phyloP scores from a whole-genome alignment of 257 asterid genomes.

The Salvia miltiorrhiza region DNA sequence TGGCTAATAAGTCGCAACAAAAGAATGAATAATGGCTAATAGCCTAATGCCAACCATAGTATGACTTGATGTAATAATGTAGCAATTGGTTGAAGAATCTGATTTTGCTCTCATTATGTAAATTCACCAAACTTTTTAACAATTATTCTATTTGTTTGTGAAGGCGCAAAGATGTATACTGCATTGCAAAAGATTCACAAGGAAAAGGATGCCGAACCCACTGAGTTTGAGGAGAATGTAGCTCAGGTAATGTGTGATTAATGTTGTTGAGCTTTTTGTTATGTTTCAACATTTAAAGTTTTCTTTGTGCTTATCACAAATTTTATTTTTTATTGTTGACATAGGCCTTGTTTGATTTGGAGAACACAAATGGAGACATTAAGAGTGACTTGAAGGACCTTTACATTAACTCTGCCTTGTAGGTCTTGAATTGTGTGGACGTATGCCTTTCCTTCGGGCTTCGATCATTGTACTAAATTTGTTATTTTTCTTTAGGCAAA shows the following conservation, averaged over 20 bases:
- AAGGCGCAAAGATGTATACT: slow-evolving; percentile 46
- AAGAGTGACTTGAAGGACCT: slow-evolving; percentile 60
- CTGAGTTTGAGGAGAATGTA: slow-evolving; percentile 59
- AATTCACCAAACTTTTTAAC: not conserved
- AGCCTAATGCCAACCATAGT: too few relatives aligned
- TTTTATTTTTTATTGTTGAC: not conserved
- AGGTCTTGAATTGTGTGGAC: slow-evolving; percentile 11
- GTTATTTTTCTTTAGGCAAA: slow-evolving; percentile 46
- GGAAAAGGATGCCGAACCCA: slow-evolving; percentile 60
- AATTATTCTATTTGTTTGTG: not conserved
- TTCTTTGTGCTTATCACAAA: not conserved
- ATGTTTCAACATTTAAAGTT: not conserved
- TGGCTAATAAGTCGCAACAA: too few relatives aligned
- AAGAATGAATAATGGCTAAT: too few relatives aligned
- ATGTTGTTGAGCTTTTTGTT: not conserved
- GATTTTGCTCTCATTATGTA: not conserved
- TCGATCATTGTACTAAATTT: not conserved
- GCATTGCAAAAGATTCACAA: slow-evolving; percentile 54
- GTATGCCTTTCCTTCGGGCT: not conserved
- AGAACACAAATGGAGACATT: slow-evolving; percentile 49
- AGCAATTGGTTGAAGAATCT: not conserved
- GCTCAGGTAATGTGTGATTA: slow-evolving; percentile 36
- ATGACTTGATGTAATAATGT: not conserved
- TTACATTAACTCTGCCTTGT: slow-evolving; percentile 58
- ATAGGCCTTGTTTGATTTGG: slow-evolving; percentile 57